Conservation (phyloP, 2,329 filamentous ascomycete genomes). For the Rutstroemia sp. region DNA sequence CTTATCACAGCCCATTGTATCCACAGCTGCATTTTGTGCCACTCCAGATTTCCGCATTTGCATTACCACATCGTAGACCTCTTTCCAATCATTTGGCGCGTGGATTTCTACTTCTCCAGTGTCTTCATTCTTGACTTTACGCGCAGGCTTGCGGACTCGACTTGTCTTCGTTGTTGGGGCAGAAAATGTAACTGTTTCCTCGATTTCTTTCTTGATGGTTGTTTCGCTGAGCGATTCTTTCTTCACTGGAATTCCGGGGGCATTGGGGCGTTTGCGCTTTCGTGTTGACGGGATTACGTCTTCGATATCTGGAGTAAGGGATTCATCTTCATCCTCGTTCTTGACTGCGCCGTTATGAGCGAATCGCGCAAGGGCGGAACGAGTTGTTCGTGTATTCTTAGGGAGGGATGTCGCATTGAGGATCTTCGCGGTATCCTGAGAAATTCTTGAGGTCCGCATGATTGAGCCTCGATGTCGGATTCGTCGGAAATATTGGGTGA, state of each 20-base stretch:
- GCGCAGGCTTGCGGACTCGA: constrained; percentile 39
- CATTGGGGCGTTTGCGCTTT: constrained; percentile 40
- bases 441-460: constrained; percentile 45
- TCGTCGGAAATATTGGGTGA: not conserved
- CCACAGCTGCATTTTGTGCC: constrained; percentile 73
- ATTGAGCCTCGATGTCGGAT: not conserved
- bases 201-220: constrained; percentile 36
- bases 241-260: constrained; percentile 31
- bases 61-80: constrained; percentile 69
- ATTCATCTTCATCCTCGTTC: constrained; percentile 18
- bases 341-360: constrained; percentile 30
- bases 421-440: constrained; percentile 51
- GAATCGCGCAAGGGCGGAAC: constrained; percentile 43
- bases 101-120: constrained; percentile 35
- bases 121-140: constrained; percentile 34
- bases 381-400: constrained; percentile 38
- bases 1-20: constrained; percentile 61
- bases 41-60: constrained; percentile 60
- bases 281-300: constrained; percentile 37
- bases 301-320: constrained; percentile 44
- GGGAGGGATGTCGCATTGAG: constrained; percentile 39
- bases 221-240: constrained; percentile 37
- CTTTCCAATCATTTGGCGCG: constrained; percentile 77
- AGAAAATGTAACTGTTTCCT: constrained; percentile 25
- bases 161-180: constrained; percentile 26